A percentile compares a stretch with the other conserved stretches of the same genome.
phyloP scores from a whole-genome alignment of 305 asterid genomes.

The Fraxinus xanthoxyloides region DNA sequence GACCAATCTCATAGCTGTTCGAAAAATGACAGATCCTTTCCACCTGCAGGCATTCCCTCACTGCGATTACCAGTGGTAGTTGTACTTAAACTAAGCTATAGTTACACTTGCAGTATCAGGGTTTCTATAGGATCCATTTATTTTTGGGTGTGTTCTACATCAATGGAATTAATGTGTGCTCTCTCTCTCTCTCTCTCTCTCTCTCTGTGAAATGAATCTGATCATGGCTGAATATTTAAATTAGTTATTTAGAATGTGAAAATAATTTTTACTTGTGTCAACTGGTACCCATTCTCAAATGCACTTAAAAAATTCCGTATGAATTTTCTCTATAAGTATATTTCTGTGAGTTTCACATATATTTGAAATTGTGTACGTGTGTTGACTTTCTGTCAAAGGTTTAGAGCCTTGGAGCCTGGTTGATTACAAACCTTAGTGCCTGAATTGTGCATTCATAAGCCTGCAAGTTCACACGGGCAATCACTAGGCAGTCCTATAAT shows the following conservation, averaged over 20 bases:
- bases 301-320: not conserved
- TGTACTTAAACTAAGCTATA: slow-evolving; percentile 48
- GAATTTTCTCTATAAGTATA: not conserved
- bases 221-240: not conserved
- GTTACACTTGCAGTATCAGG: slow-evolving; percentile 18
- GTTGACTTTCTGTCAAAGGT: slow-evolving; percentile 3
- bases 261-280: slow-evolving; percentile 11
- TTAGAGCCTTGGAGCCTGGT: slow-evolving; percentile 14
- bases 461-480: not conserved
- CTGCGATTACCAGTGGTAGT: slow-evolving; percentile 95
- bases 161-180: not conserved
- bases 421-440: not conserved
- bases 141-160: not conserved
- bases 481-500: slow-evolving; percentile 4
- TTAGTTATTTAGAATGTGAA: slow-evolving; percentile 6
- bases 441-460: slow-evolving; percentile 7
- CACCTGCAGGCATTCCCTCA: slow-evolving; percentile 67
- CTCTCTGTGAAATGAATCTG: not conserved
- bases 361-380: not conserved
- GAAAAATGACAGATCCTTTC: slow-evolving; percentile 59
- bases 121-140: slow-evolving; percentile 1
- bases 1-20: slow-evolving; percentile 54
- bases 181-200: not conserved
- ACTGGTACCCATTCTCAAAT: slow-evolving; percentile 3
- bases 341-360: slow-evolving; percentile 10